phyloP scores from a whole-genome alignment of 108 stramenopile genomes.

The Conticribra weissflogii region DNA sequence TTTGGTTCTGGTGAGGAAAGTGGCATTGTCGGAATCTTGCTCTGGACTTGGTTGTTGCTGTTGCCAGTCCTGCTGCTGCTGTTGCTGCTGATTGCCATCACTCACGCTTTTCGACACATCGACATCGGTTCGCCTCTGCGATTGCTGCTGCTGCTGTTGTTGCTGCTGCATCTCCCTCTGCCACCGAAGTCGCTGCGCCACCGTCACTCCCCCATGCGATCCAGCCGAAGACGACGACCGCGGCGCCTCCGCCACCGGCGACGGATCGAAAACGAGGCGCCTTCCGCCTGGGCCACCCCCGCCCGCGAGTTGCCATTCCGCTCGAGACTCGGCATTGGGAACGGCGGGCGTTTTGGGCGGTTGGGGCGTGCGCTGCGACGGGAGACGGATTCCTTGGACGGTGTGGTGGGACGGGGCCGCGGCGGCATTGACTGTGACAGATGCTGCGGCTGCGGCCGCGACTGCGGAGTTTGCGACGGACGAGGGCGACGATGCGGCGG shows the following conservation, averaged over 20 bases:
- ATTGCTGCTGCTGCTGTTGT: slow-evolving; percentile 7
- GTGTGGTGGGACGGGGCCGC: not conserved
- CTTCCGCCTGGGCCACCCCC: slow-evolving; percentile 33
- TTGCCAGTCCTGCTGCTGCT: not conserved
- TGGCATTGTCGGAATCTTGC: not conserved
- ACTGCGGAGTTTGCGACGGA: not conserved
- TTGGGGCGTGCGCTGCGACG: slow-evolving; percentile 43
- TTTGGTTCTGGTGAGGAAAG: too few species aligned
- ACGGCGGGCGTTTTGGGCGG: not conserved
- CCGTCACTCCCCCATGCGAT: not conserved
- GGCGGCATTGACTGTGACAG: not conserved
- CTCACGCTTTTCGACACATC: too few species aligned
- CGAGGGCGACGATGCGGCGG: not conserved
- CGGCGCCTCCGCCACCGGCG: slow-evolving; percentile 6
- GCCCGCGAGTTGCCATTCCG: too few species aligned
- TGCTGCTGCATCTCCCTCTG: not conserved
- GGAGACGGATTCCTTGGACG: slow-evolving; percentile 26
- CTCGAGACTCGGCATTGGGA: not conserved
- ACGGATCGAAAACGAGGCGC: slow-evolving; percentile 35
- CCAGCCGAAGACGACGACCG: not conserved
- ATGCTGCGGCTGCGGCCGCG: not conserved
- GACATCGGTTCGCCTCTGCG: not conserved
- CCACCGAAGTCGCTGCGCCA: not conserved
- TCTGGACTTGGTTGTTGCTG: not conserved
- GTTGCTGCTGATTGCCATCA: too few species aligned